A percentile compares a stretch with the other conserved stretches of the same genome.
Evolutionary conservation across 768 basidiomycete genomes (phyloP).

Genomic region (Naganishia onofrii): DNA sequence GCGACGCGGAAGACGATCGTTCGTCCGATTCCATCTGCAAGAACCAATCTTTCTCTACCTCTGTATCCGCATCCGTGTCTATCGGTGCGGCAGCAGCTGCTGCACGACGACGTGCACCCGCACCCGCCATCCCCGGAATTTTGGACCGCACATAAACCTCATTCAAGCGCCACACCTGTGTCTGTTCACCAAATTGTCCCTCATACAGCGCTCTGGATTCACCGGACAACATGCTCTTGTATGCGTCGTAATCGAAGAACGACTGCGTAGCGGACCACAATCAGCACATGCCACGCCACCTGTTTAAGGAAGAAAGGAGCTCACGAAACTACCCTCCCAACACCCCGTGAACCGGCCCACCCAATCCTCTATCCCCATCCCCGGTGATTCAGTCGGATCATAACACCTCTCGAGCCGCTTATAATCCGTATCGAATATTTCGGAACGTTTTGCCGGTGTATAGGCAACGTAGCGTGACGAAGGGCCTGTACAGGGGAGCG

Average conservation of each 20-base stretch:
- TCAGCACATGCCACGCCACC: neutral
- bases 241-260: constrained; percentile 75
- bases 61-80: no score
- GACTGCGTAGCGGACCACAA: constrained; percentile 27
- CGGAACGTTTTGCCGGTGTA: constrained; percentile 36
- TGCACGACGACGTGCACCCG: no score
- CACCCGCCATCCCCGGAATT: neutral
- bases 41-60: no score
- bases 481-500: neutral
- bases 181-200: constrained; percentile 74
- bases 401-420: constrained; percentile 45
- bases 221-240: constrained; percentile 57
- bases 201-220: constrained; percentile 69
- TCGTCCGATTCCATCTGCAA: neutral
- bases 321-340: constrained; percentile 49
- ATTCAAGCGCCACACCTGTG: constrained; percentile 78
- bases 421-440: constrained; percentile 51
- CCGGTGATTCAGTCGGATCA: constrained; percentile 46
- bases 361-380: constrained; percentile 43
- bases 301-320: neutral
- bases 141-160: constrained; percentile 45
- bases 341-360: constrained; percentile 42
- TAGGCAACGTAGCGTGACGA: constrained; percentile 27
- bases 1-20: neutral
- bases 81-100: no score